Base-by-base conservation (phyloP, 495 filamentous ascomycete genomes). In the Diplogelasinospora grovesii region DNA sequence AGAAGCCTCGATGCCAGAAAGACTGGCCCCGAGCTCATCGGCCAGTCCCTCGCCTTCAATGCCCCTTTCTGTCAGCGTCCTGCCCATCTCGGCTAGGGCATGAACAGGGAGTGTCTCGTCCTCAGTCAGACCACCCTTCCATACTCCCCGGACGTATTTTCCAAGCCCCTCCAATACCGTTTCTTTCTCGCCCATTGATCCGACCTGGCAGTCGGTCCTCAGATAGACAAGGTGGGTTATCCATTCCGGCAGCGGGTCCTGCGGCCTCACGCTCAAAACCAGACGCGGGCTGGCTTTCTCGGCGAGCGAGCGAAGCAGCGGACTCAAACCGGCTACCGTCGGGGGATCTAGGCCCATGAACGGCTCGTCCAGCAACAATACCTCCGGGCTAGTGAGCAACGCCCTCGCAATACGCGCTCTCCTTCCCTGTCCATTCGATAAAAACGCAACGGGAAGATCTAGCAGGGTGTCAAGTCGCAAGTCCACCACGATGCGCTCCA, bases 301-400 rank as follows among this genome's bases (percentile, higher is more conserved):
- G 2, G 83, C 83, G 14, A 97, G 51, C 0, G 66, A 57, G 45
- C 76, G 61, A 6, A 96, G 71, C 26, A 96, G 65, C 2, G 65
- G 64, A 15, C 84, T 89, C 50, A 97, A 59, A 8, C 73, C 73
- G 22, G 66, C 65, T 8, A 82, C 70, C 2, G 87, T 89, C 15
- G 78, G 75, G 16, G 92, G 92, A 56, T 98, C 92, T 23, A 98
- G 68, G 7, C 92, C 92, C 86, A 98, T 95, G 57, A 98, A 96
- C 10, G 92, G 89, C 53, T 95, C 92, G 63, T 98, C 92, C 8
- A 97, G 68, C 24, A 96, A 68, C 21, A 98, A 50, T 8, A 95
- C 67, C 61, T 90, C 84, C 0, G 92, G 90, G 39, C 73, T 73
- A 25, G 66, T 77, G 48, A 96, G 66, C 28, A 98, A 59, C 2